Base-by-base conservation (phyloP, 2,329 filamentous ascomycete genomes). In the Akanthomyces uredinophilus region DNA sequence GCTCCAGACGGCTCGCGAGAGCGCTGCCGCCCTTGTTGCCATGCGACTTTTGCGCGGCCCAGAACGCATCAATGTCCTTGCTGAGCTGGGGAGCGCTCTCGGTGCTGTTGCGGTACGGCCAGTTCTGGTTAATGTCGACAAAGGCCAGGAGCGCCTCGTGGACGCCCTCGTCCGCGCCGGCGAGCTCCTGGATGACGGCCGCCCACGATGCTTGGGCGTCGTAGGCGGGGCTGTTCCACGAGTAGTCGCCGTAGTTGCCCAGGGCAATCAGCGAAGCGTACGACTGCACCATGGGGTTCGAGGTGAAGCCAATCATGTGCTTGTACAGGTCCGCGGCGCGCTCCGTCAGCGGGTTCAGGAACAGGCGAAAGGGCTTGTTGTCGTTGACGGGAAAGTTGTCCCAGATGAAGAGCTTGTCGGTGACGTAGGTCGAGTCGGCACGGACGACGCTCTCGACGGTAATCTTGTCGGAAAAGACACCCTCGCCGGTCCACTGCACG, bases 301-400 rank as follows among this genome's bases (percentile, higher is more conserved):
- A 62, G 3, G 64, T 65, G 46, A 65, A 64, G 14, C 64, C 64
- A 35, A 64, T 62, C 24, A 65, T 49, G 43, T 64, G 52, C 53
- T 63, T 63, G 50, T 65, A 63, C 8, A 65, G 52, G 5, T 64
- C 64, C 1, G 47, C 11, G 6, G 49, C 64, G 20, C 64, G 64
- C 13, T 14, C 52, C 2, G 60, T 63, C 5, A 65, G 56, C 14
- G 64, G 64, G 37, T 65, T 65, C 43, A 65, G 49, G 60, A 65
- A 65, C 47, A 65, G 57, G 14, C 64, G 64, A 2, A 39, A 11
- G 24, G 58, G 57, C 27, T 59, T 62, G 60, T 39, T 47, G 52
- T 65, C 64, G 52, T 65, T 65, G 41, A 65, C 63, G 24, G 64
- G 64, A 41, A 65, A 64, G 57, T 65, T 65, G 56, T 65, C 64